A percentile compares a stretch with the other conserved stretches of the same genome.
phyloP scores from a whole-genome alignment of 805 yeast genomes.

The Kuraishia piskuri region DNA sequence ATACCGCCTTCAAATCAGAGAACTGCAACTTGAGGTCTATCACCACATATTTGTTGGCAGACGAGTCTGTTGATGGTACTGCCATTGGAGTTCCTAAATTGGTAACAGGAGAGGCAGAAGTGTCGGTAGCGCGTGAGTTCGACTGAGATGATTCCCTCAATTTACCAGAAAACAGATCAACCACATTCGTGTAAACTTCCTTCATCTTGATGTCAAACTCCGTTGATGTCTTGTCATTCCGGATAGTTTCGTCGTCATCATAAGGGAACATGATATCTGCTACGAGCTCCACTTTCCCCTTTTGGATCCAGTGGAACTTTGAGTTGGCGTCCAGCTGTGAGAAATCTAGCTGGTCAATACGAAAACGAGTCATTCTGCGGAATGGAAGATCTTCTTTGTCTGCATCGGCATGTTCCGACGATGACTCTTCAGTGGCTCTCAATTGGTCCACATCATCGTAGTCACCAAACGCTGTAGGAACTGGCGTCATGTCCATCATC shows the following conservation, averaged over 20 bases:
- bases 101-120: neutral
- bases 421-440: neutral
- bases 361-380: conserved; percentile 41
- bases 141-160: neutral
- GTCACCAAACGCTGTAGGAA: conserved; percentile 2
- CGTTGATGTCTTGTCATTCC: neutral
- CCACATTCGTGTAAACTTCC: neutral
- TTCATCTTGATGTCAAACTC: neutral
- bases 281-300: conserved; percentile 60
- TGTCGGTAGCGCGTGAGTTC: neutral
- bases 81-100: conserved; percentile 5
- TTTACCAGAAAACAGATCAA: neutral
- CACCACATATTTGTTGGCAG: conserved; percentile 45
- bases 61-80: conserved; percentile 10
- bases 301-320: conserved; percentile 63
- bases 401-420: neutral
- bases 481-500: neutral
- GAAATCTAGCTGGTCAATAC: conserved; percentile 28
- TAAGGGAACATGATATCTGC: conserved; percentile 70
- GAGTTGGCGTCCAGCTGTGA: conserved; percentile 20
- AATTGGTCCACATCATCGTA: neutral
- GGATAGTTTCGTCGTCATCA: conserved; percentile 17
- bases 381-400: conserved; percentile 15
- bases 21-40: conserved; percentile 61
- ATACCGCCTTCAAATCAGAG: conserved; percentile 48